A percentile compares a stretch with the other conserved stretches of the same genome.
phyloP scores from a whole-genome alignment of 139 green algal species.

The Chlorella ohadii region DNA sequence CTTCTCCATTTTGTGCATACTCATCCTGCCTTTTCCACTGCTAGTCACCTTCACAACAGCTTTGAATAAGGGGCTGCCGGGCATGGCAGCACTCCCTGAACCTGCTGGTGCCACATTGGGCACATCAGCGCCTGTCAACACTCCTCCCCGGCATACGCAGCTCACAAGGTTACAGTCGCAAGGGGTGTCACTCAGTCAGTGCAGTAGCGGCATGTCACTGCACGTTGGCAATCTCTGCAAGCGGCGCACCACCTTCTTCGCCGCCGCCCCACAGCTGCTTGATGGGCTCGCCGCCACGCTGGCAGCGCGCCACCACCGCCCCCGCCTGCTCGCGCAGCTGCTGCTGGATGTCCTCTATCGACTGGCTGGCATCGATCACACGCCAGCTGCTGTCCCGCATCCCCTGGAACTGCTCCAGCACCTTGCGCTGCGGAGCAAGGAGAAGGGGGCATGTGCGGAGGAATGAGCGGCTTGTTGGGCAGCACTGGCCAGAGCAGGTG shows the following conservation, averaged over 20 bases:
- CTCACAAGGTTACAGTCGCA: background rate
- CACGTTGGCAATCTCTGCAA: background rate
- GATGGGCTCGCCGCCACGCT: slow-evolving; percentile 8
- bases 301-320: slow-evolving; percentile 23
- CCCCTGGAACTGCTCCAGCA: slow-evolving; percentile 28
- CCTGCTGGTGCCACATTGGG: background rate
- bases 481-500: too few relatives aligned
- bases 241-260: background rate
- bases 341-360: slow-evolving; percentile 40
- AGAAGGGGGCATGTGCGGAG: background rate
- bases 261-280: slow-evolving; percentile 19
- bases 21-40: background rate
- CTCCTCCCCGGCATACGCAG: background rate
- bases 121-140: background rate
- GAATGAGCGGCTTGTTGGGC: too few relatives aligned
- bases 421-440: background rate
- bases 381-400: slow-evolving; percentile 35
- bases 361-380: slow-evolving; percentile 30
- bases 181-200: background rate
- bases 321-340: slow-evolving; percentile 33
- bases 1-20: background rate
- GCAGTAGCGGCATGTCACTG: background rate
- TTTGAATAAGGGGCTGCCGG: background rate
- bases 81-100: background rate
- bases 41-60: background rate